Evolutionary conservation across 352 stramenopile species (phyloP).

Genomic region (Lagenidium giganteum): DNA sequence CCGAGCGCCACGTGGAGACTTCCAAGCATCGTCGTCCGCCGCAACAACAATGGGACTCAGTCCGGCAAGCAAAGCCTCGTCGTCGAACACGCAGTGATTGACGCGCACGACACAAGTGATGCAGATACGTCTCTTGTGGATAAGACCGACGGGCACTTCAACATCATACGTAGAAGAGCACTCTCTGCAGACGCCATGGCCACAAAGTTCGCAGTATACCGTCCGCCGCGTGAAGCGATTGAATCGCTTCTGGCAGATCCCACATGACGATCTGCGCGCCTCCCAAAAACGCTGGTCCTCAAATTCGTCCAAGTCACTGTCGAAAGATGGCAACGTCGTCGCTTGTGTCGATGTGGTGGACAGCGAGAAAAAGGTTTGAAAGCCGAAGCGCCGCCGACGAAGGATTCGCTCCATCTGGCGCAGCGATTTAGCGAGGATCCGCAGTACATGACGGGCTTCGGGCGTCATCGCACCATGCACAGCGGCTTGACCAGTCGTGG

Average conservation of each 20-base stretch:
- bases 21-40: conserved; percentile 33
- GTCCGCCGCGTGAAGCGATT: conserved; percentile 38
- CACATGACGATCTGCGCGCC: conserved; percentile 33
- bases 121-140: conserved; percentile 46
- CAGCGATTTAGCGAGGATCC: conserved; percentile 41
- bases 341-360: conserved; percentile 26
- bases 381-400: conserved; percentile 54
- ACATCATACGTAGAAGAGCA: conserved; percentile 56
- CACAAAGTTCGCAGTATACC: conserved; percentile 51
- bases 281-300: too few species aligned
- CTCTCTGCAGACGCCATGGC: conserved; percentile 41
- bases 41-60: conserved; percentile 38
- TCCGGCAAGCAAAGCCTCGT: conserved; percentile 43
- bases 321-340: conserved; percentile 10
- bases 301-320: too few species aligned
- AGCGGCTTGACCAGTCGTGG: conserved; percentile 21
- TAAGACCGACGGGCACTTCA: conserved; percentile 31
- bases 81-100: conserved; percentile 49
- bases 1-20: conserved; percentile 19
- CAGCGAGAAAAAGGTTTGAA: conserved; percentile 67
- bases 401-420: conserved; percentile 48
- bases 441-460: conserved; percentile 35
- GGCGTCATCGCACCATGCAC: conserved; percentile 41
- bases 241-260: conserved; percentile 48
- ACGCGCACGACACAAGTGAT: conserved; percentile 50